Base-by-base conservation (phyloP, 2,329 filamentous ascomycete genomes). In the Achaetomium macrosporum region DNA sequence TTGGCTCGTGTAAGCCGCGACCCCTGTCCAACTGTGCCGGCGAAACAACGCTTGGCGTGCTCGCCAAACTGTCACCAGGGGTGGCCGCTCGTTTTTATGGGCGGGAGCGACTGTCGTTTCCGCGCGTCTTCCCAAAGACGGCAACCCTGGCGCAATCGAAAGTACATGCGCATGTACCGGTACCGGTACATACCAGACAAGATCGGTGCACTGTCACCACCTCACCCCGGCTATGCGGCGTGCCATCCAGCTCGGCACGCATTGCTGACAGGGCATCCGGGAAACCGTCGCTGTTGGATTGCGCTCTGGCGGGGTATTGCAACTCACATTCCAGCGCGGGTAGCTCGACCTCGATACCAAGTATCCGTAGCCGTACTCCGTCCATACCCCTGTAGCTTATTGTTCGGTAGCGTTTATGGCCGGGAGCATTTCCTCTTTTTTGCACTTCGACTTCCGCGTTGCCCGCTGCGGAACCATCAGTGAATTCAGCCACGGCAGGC, bases 171-270 rank as follows among this genome's bases (percentile, higher is more conserved):
- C 20, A 42, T 31, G 60, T 62, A 59, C 57, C 51, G 50, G 59
- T 51, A 53, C 15, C 35, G 15, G 35, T 37, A 37, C 25, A 25
- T 25, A 25, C 25, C 25, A 25, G 4, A 25, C 50, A 49, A 43
- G 49, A n/a, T 37, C 37, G 42, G 35, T 35, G 47, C n/a, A 36
- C 56, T 39, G 36, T 44, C 50, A 39, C 46, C 52, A 55, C 47
- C 51, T 44, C 52, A 55, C 47, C 51, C 57, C 53, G 54, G 57
- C 57, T 61, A 64, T 62, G 62, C 64, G 63, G 63, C 63, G 62
- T 65, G 64, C 58, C 59, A 59, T 63, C 58, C 56, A 60, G 59
- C 61, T 57, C 59, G 36, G 33, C 31, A 31, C 29, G 58, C 57
- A 51, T 29, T 53, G 49, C 44, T 57, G 61, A 54, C 61, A 58